These are phyloP conservation scores for Cyphellophora attinorum DNA, from an alignment of 2,329 filamentous ascomycete genomes.

Conservation along the genomic window DNA sequence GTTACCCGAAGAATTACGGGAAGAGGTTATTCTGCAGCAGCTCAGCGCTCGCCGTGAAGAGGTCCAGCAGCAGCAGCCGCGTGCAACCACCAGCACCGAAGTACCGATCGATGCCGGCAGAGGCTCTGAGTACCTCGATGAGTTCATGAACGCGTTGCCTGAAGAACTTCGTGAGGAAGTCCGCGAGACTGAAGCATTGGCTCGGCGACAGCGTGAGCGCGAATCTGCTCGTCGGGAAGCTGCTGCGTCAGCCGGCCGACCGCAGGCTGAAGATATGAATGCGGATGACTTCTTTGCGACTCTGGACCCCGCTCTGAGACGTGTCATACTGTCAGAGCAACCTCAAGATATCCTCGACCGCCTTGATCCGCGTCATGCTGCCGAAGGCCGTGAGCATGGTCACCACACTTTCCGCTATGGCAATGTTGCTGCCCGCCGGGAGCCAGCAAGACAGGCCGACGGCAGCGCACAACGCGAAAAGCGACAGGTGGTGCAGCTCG, in stretches of 20 bases:
- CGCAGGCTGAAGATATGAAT: slow-evolving; percentile 74
- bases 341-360: slow-evolving; percentile 78
- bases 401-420: slow-evolving; percentile 48
- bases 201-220: slow-evolving; percentile 78
- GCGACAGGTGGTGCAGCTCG: slow-evolving; percentile 83
- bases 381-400: slow-evolving; percentile 69
- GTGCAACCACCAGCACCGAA: slow-evolving; percentile 13
- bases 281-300: slow-evolving; percentile 85
- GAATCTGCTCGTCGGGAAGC: slow-evolving; percentile 64
- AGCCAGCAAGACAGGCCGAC: slow-evolving; percentile 21
- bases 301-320: slow-evolving; percentile 71
- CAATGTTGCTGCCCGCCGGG: slow-evolving; percentile 31
- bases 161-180: slow-evolving; percentile 85
- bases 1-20: slow-evolving; percentile 91
- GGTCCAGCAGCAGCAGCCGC: slow-evolving; percentile 56
- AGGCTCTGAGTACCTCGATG: slow-evolving; percentile 44
- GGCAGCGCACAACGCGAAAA: slow-evolving; percentile 31
- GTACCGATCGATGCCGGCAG: slow-evolving; percentile 33
- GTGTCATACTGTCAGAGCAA: slow-evolving; percentile 83
- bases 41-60: slow-evolving; percentile 74
- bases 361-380: slow-evolving; percentile 74
- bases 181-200: slow-evolving; percentile 78
- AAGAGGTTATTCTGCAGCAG: slow-evolving; percentile 90
- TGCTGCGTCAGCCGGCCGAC: slow-evolving; percentile 32
- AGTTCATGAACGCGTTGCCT: slow-evolving; percentile 86